Conservation (phyloP, 129 eudicot species). For the Oenanthe sinensis region DNA sequence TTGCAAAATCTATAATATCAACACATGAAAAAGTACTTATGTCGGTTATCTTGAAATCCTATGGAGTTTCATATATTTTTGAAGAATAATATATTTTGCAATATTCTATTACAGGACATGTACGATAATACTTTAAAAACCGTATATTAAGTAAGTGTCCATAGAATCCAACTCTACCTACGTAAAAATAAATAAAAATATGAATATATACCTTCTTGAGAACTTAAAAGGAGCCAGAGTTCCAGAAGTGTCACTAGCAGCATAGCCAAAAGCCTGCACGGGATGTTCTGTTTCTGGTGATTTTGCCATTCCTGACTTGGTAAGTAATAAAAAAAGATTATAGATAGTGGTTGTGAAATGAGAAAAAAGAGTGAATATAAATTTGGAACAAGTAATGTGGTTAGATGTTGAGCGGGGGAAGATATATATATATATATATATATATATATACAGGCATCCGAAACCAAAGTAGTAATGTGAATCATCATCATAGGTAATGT, state of each 20-base stretch:
- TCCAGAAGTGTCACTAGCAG: slow-evolving; percentile 29
- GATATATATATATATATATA: neutral
- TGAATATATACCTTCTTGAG: neutral
- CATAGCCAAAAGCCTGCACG: slow-evolving; percentile 31
- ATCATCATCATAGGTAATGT: neutral
- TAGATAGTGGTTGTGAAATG: neutral
- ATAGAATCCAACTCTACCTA: neutral
- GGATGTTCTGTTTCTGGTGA: slow-evolving; percentile 27
- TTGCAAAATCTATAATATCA: neutral
- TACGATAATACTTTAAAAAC: too few relatives aligned
- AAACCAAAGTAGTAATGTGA: neutral
- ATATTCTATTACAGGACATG: too few relatives aligned
- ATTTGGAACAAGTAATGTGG: neutral
- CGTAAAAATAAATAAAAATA: neutral
- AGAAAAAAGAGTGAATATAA: neutral
- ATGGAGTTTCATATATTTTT: neutral
- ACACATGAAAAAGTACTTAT: neutral
- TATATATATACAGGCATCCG: neutral
- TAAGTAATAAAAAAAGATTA: neutral
- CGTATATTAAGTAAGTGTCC: too few relatives aligned
- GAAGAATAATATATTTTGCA: too few relatives aligned
- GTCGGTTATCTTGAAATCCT: too few relatives aligned
- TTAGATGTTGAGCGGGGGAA: neutral
- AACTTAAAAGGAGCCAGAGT: slow-evolving; percentile 22
- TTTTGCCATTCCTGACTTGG: slow-evolving; percentile 16